These are phyloP conservation scores for Backusella macrospora DNA, from an alignment of 192 early-diverging fungal species.

Conservation along the genomic window DNA sequence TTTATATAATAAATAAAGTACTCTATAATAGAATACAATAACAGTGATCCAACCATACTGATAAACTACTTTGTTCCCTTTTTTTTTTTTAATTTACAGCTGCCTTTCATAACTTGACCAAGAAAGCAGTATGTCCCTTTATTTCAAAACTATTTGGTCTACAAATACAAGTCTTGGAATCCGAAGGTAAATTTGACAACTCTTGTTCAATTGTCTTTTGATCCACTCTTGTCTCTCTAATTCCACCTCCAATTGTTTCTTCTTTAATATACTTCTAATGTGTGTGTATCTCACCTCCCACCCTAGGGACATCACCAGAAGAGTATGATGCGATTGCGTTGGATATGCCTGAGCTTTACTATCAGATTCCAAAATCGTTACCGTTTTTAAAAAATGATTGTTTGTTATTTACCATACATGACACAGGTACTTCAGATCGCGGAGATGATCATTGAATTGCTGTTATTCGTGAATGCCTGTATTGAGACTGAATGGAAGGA, in stretches of 20 bases:
- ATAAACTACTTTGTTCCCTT: too few relatives aligned
- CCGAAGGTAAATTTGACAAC: neutral
- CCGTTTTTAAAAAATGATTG: constrained; percentile 52
- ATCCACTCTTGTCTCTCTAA: neutral
- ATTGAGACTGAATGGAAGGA: constrained; percentile 54
- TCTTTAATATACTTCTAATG: constrained; percentile 43
- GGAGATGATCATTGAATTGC: constrained; percentile 34
- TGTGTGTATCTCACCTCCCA: constrained; percentile 51
- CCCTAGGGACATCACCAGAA: neutral
- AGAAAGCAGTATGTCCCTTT: constrained; percentile 47
- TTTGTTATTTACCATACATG: constrained; percentile 60
- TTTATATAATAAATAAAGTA: too few relatives aligned
- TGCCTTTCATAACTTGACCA: constrained; percentile 48
- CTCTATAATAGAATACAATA: too few relatives aligned
- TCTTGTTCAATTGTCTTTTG: constrained; percentile 9
- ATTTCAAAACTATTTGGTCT: constrained; percentile 45
- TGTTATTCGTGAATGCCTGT: constrained; percentile 42
- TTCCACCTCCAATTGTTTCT: neutral
- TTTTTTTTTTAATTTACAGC: constrained; percentile 18
- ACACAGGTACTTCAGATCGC: constrained; percentile 55
- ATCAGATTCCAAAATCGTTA: constrained; percentile 35
- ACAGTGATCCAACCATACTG: too few relatives aligned
- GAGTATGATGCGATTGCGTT: constrained; percentile 49
- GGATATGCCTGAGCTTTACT: constrained; percentile 51
- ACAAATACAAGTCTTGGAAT: constrained; percentile 44